Percentiles rank a stretch among this genome's conserved stretches.
These are phyloP conservation scores for Aureobasidium pullulans DNA, from an alignment of 2,329 filamentous ascomycete species.

Conservation along the genomic window DNA sequence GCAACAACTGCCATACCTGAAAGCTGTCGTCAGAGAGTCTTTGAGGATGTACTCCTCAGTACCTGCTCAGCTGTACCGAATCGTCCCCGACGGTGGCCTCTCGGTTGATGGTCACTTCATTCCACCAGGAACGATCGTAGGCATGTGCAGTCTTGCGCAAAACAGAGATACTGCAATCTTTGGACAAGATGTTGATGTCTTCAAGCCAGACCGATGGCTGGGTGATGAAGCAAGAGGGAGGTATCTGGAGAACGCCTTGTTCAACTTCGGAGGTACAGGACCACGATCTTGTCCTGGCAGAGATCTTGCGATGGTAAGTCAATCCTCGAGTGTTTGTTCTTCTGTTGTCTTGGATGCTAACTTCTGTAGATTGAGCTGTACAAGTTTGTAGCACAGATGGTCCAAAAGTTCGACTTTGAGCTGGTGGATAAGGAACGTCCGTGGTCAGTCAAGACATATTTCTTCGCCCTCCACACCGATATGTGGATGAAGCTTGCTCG, in stretches of 20 bases:
- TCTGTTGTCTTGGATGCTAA: neutral
- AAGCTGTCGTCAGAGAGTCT: constrained; percentile 1
- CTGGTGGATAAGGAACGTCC: constrained; percentile 16
- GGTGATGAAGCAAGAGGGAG: constrained; percentile 30
- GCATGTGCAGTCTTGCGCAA: constrained; percentile 43
- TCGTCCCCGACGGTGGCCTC: constrained; percentile 26
- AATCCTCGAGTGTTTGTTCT: neutral
- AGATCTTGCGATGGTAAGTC: constrained; percentile 17
- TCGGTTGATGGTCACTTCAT: constrained; percentile 16
- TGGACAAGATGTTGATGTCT: constrained; percentile 57
- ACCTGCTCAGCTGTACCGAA: neutral
- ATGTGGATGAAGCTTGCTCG: constrained; percentile 4
- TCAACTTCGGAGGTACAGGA: constrained; percentile 20
- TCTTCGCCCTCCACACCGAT: constrained; percentile 17
- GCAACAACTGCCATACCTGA: constrained; percentile 2
- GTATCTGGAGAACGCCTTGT: constrained; percentile 17
- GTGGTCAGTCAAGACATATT: constrained; percentile 13
- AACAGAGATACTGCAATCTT: constrained; percentile 62
- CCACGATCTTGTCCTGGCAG: constrained; percentile 19
- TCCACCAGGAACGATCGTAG: constrained; percentile 17
- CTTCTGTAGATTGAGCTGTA: constrained; percentile 16
- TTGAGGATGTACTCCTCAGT: neutral
- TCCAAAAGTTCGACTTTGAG: constrained; percentile 18
- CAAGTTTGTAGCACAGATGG: constrained; percentile 17
- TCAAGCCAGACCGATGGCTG: constrained; percentile 61